These are phyloP conservation scores for Niebla homalea DNA, from an alignment of 495 filamentous ascomycete genomes.

Conservation along the genomic window DNA sequence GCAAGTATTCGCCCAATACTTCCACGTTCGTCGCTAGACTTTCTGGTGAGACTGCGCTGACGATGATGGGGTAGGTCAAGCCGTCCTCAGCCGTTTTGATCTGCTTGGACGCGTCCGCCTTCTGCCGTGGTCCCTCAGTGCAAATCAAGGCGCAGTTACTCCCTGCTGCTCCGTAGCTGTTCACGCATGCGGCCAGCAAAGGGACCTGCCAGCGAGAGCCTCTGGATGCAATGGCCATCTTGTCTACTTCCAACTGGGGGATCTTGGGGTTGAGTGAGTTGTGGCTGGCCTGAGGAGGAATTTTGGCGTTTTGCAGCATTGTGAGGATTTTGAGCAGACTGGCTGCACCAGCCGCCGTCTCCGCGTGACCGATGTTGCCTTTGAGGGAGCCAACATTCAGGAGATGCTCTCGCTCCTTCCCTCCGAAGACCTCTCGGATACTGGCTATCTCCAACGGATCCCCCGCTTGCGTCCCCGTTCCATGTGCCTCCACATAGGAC, in stretches of 20 bases:
- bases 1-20: conserved; percentile 2
- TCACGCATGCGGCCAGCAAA: conserved; percentile 29
- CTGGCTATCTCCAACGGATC: conserved; percentile 28
- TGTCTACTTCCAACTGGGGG: neutral
- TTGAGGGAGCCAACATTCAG: conserved; percentile 27
- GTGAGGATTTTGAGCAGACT: conserved; percentile 24
- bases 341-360: conserved; percentile 23
- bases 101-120: neutral
- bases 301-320: conserved; percentile 20
- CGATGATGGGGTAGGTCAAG: conserved; percentile 9
- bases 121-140: neutral
- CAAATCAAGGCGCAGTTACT: conserved; percentile 25
- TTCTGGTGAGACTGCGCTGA: conserved; percentile 9
- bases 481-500: conserved; percentile 27
- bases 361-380: conserved; percentile 30
- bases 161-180: conserved; percentile 36
- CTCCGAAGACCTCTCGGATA: conserved; percentile 25
- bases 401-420: conserved; percentile 28
- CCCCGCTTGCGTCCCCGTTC: conserved; percentile 21
- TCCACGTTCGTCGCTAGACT: conserved; percentile 12
- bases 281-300: conserved; percentile 29
- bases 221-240: conserved; percentile 25
- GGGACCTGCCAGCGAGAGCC: conserved; percentile 22
- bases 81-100: neutral
- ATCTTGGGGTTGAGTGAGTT: conserved; percentile 30